These are phyloP conservation scores for Rhizopogon vesiculosus DNA, from an alignment of 768 basidiomycete genomes.

Conservation along the genomic window DNA sequence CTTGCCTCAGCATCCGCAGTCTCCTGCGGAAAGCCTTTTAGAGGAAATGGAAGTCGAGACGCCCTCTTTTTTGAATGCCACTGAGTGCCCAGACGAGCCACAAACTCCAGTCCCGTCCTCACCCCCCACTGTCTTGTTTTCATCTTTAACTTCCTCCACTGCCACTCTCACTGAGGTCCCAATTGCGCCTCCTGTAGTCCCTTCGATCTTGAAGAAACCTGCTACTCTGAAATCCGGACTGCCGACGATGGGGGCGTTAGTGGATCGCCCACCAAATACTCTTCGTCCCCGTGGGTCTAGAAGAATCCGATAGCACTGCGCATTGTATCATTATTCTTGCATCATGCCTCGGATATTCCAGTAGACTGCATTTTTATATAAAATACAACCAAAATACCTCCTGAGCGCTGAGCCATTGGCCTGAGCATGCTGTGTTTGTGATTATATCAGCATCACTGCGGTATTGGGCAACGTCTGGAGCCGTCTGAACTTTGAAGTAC, in stretches of 20 bases:
- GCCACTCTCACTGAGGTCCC: conserved; percentile 15
- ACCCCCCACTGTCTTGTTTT: conserved; percentile 27
- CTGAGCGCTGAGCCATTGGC: too few relatives aligned
- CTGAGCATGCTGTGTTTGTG: neutral
- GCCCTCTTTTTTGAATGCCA: neutral
- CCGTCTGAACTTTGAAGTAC: too few relatives aligned
- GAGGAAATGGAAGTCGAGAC: conserved; percentile 19
- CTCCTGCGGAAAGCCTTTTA: conserved; percentile 12
- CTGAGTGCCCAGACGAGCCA: conserved; percentile 9
- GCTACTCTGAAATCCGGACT: conserved; percentile 15
- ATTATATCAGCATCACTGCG: conserved; percentile 1
- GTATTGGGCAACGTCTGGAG: neutral
- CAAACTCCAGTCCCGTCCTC: conserved; percentile 12
- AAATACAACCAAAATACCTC: neutral
- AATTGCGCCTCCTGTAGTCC: conserved; percentile 5
- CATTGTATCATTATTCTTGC: conserved; percentile 1
- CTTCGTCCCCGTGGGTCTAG: conserved; percentile 28
- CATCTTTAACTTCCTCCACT: conserved; percentile 36
- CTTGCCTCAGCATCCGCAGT: conserved; percentile 30
- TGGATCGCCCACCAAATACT: conserved; percentile 30
- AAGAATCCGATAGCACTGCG: conserved; percentile 16
- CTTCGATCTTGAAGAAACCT: conserved; percentile 18
- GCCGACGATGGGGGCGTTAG: conserved; percentile 21
- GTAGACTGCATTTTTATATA: neutral
- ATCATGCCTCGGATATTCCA: neutral